phyloP scores from a whole-genome alignment of 2,329 filamentous ascomycete genomes.

The Lachnellula subtilissima region DNA sequence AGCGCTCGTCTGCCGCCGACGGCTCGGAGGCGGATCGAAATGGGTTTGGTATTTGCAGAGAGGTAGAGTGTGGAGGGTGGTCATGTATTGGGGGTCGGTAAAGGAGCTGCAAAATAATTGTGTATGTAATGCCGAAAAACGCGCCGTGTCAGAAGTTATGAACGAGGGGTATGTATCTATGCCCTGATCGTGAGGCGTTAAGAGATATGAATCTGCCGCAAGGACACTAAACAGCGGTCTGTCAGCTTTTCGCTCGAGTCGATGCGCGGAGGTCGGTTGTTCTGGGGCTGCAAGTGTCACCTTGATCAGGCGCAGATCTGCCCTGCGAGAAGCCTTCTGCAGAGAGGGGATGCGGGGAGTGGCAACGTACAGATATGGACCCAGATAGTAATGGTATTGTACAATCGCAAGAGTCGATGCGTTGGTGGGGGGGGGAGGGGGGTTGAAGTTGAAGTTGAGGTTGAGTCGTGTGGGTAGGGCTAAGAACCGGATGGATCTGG shows the following conservation, averaged over 20 bases:
- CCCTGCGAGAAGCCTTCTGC: conserved; percentile 15
- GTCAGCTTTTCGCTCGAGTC: conserved; percentile 13
- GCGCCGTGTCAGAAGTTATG: conserved; percentile 13
- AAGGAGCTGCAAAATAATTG: conserved; percentile 12
- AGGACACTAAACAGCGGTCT: conserved; percentile 8
- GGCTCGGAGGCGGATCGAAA: conserved; percentile 21
- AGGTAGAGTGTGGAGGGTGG: conserved; percentile 20
- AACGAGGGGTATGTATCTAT: conserved; percentile 17
- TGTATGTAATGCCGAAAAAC: conserved; percentile 16
- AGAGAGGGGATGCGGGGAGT: conserved; percentile 7
- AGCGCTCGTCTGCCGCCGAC: conserved; percentile 28
- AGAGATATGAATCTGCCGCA: conserved; percentile 17
- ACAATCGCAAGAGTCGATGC: conserved; percentile 11
- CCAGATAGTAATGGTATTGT: conserved; percentile 18
- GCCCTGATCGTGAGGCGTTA: conserved; percentile 20
- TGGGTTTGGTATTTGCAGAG: conserved; percentile 17
- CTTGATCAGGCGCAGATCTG: conserved; percentile 17
- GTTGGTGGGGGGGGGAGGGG: conserved; percentile 2
- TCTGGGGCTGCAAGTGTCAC: conserved; percentile 15
- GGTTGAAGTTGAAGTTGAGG: background rate
- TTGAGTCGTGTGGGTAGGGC: conserved; percentile 5
- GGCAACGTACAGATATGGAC: conserved; percentile 15
- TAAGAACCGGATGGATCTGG: conserved; percentile 5
- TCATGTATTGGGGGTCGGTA: conserved; percentile 26
- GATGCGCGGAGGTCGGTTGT: conserved; percentile 4